Conservation (phyloP, 1,284 basidiomycete species). For the Exobasidium cylindrosporum region DNA sequence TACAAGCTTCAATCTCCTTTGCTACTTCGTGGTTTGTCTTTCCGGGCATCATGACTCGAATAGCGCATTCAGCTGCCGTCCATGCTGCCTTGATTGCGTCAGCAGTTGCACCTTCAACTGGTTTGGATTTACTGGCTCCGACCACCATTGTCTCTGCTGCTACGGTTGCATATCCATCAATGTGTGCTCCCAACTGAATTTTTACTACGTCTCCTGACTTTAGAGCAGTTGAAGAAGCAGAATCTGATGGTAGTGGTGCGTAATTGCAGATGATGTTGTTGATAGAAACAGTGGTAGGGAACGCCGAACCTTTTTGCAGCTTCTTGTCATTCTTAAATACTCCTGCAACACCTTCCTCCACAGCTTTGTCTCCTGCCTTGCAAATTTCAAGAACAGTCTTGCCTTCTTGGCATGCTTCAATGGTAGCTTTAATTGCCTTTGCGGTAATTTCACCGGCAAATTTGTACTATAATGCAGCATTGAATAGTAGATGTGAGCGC, state of each 20-base stretch:
- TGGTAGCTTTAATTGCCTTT: constrained; percentile 69
- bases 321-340: constrained; percentile 82
- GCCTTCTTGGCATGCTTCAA: constrained; percentile 62
- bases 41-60: constrained; percentile 61
- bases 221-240: constrained; percentile 62
- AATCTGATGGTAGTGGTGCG: constrained; percentile 62
- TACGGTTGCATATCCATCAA: constrained; percentile 84
- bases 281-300: constrained; percentile 88
- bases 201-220: constrained; percentile 91
- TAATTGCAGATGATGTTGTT: constrained; percentile 68
- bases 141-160: constrained; percentile 70
- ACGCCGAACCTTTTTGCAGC: constrained; percentile 76
- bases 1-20: constrained; percentile 73
- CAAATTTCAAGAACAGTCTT: constrained; percentile 87
- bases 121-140: constrained; percentile 70
- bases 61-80: constrained; percentile 81
- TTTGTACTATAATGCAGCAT: constrained; percentile 61
- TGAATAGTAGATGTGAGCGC: background rate
- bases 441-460: constrained; percentile 84
- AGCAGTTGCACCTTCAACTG: constrained; percentile 78
- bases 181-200: constrained; percentile 90
- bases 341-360: constrained; percentile 76
- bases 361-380: constrained; percentile 83
- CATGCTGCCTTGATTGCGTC: constrained; percentile 91
- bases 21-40: constrained; percentile 94